A percentile compares a stretch with the other conserved stretches of the same genome.
phyloP scores from a whole-genome alignment of 495 filamentous ascomycete species.

The Physcia stellaris region DNA sequence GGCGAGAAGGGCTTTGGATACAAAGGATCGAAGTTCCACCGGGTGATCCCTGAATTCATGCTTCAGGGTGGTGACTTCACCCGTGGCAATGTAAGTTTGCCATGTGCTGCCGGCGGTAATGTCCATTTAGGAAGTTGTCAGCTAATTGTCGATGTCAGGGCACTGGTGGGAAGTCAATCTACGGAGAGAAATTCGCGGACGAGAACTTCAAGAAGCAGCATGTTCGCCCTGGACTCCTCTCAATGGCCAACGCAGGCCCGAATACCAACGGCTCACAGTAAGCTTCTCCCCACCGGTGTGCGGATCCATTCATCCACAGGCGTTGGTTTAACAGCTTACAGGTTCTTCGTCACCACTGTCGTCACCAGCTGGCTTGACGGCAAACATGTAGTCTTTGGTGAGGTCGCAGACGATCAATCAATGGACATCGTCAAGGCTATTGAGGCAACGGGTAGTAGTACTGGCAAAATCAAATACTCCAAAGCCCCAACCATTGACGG shows the following conservation, averaged over 20 bases:
- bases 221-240: constrained; percentile 73
- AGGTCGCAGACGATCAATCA: constrained; percentile 60
- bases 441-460: constrained; percentile 53
- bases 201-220: constrained; percentile 89
- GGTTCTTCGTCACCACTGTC: constrained; percentile 98
- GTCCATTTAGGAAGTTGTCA: neutral
- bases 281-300: neutral
- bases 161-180: constrained; percentile 93
- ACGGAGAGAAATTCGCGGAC: constrained; percentile 92
- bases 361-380: constrained; percentile 82
- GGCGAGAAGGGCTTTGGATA: constrained; percentile 77
- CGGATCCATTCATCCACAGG: constrained; percentile 5
- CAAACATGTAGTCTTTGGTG: constrained; percentile 97
- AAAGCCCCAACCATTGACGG: constrained; percentile 56
- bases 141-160: constrained; percentile 30
- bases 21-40: constrained; percentile 87
- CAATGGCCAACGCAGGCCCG: constrained; percentile 96
- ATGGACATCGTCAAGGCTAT: constrained; percentile 54
- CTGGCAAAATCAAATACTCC: constrained; percentile 45
- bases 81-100: constrained; percentile 58
- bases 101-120: too few relatives aligned
- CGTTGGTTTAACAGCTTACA: constrained; percentile 70
- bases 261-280: constrained; percentile 44
- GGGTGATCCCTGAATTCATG: constrained; percentile 98
- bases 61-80: constrained; percentile 99